phyloP scores from a whole-genome alignment of 176 grass and related monocot genomes.

The Aegilops umbellulata region DNA sequence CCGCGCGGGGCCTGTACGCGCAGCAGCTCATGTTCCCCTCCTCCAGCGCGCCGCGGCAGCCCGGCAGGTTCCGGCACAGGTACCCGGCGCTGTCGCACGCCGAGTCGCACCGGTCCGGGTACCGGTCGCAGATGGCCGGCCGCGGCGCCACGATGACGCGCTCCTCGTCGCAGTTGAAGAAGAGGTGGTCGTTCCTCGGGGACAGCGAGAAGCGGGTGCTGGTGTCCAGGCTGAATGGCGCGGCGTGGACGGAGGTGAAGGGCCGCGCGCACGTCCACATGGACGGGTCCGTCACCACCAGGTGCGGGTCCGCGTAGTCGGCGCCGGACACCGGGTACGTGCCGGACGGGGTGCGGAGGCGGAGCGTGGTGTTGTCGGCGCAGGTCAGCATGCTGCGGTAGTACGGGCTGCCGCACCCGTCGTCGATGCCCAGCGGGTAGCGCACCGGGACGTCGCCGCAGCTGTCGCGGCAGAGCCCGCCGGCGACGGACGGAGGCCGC shows the following conservation, averaged over 20 bases:
- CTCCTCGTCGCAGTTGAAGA: slow-evolving; percentile 76
- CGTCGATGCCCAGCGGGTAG: slow-evolving; percentile 78
- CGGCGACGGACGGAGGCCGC: slow-evolving; percentile 1
- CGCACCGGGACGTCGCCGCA: slow-evolving; percentile 70
- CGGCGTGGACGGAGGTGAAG: slow-evolving; percentile 24
- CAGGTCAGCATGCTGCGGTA: slow-evolving; percentile 86
- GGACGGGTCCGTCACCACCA: slow-evolving; percentile 73
- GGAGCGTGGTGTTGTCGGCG: slow-evolving; percentile 55
- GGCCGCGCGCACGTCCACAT: slow-evolving; percentile 83
- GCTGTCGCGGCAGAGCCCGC: slow-evolving; percentile 52
- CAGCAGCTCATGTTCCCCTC: slow-evolving; percentile 62
- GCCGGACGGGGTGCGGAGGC: slow-evolving; percentile 80
- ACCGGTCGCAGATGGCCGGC: slow-evolving; percentile 68
- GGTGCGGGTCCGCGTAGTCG: slow-evolving; percentile 83
- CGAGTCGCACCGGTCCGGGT: slow-evolving; percentile 76
- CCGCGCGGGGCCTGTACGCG: slow-evolving; percentile 62
- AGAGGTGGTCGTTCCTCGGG: slow-evolving; percentile 78
- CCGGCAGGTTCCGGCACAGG: slow-evolving; percentile 86
- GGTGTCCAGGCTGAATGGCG: slow-evolving; percentile 90
- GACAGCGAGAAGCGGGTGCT: slow-evolving; percentile 93
- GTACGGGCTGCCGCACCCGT: slow-evolving; percentile 91
- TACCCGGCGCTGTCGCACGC: slow-evolving; percentile 82
- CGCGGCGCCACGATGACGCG: slow-evolving; percentile 73
- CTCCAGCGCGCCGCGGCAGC: slow-evolving; percentile 48
- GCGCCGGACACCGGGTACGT: slow-evolving; percentile 60